Conservation (phyloP, 139 green algal genomes). For the Chlorella sp. region DNA sequence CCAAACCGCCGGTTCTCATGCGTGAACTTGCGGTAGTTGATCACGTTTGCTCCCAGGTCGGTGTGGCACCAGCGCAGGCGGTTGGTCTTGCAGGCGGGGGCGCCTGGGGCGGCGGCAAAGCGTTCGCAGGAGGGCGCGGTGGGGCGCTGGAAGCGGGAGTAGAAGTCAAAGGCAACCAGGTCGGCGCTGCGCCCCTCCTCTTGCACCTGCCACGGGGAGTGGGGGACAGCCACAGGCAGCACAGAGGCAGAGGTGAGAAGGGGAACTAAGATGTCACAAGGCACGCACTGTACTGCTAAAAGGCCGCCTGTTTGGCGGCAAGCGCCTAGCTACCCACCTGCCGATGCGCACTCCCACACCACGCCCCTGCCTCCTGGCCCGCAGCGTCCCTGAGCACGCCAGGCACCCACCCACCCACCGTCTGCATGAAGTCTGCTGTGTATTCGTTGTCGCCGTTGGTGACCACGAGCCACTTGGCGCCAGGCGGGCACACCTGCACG, state of each 20-base stretch:
- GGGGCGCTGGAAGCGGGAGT: conserved; percentile 79
- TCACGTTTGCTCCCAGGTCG: conserved; percentile 78
- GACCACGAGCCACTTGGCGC: conserved; percentile 77
- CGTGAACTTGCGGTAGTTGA: conserved; percentile 64
- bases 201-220: background rate
- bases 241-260: background rate
- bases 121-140: conserved; percentile 77
- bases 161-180: conserved; percentile 83
- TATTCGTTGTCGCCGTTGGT: conserved; percentile 92
- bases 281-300: background rate
- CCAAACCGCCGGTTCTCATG: conserved; percentile 72
- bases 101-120: conserved; percentile 55
- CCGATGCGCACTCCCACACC: no score
- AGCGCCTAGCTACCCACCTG: no score
- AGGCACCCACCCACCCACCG: background rate
- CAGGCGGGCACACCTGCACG: conserved; percentile 61
- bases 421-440: conserved; percentile 60
- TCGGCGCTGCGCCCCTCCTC: conserved; percentile 39
- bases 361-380: no score
- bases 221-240: background rate
- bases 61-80: conserved; percentile 77
- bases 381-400: no score
- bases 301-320: background rate
- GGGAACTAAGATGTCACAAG: background rate
- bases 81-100: conserved; percentile 80